Evolutionary conservation across 225 moss, liverwort and hornwort genomes (phyloP).

Genomic region (Polytrichum formosum): DNA sequence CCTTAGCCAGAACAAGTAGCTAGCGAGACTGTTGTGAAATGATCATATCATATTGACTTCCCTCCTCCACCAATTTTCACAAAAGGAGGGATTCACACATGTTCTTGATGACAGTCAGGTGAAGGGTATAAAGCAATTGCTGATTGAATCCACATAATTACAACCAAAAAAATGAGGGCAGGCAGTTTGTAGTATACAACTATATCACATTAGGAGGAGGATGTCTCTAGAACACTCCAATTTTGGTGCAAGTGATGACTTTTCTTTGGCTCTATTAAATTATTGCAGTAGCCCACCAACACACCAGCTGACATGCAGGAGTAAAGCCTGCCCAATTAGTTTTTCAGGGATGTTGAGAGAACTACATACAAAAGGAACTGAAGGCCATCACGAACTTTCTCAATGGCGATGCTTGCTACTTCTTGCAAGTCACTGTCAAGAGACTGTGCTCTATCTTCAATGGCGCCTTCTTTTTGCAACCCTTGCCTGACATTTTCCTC

Average conservation of each 20-base stretch:
- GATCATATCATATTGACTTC: too few relatives aligned
- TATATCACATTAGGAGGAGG: slow-evolving; percentile 8
- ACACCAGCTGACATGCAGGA: slow-evolving; percentile 23
- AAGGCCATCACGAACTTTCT: slow-evolving; percentile 92
- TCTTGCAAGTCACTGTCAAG: slow-evolving; percentile 77
- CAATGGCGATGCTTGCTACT: slow-evolving; percentile 81
- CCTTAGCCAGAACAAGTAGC: too few relatives aligned
- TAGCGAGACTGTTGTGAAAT: too few relatives aligned
- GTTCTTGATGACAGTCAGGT: too few relatives aligned
- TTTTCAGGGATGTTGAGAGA: slow-evolving; percentile 74
- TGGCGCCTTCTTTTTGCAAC: slow-evolving; percentile 67
- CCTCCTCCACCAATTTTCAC: too few relatives aligned
- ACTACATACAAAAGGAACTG: slow-evolving; percentile 81
- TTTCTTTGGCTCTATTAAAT: slow-evolving; percentile 41
- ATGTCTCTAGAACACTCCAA: slow-evolving; percentile 18
- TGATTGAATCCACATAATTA: slow-evolving; percentile 33
- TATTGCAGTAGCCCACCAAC: slow-evolving; percentile 31
- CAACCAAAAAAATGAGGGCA: slow-evolving; percentile 7
- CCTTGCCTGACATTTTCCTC: slow-evolving; percentile 67
- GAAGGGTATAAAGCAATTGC: slow-evolving; percentile 4
- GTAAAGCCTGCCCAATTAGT: slow-evolving; percentile 24
- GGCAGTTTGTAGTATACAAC: slow-evolving; percentile 30
- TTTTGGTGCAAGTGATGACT: slow-evolving; percentile 28
- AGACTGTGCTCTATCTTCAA: slow-evolving; percentile 74
- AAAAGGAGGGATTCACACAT: too few relatives aligned